These are phyloP conservation scores for Spatholobus suberectus DNA, from an alignment of 306 rosid genomes.

Conservation along the genomic window DNA sequence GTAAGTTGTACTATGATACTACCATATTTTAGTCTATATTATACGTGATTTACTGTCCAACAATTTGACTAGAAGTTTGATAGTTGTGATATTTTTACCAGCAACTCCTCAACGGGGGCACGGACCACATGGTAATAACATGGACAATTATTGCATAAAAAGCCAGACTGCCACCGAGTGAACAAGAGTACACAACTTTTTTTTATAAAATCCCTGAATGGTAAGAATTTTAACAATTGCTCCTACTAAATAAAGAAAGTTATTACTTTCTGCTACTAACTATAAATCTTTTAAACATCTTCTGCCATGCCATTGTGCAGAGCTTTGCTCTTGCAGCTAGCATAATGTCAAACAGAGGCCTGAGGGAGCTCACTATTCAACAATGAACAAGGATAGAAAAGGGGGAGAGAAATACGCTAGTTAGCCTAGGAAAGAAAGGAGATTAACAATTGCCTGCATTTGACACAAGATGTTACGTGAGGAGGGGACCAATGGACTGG, in stretches of 20 bases:
- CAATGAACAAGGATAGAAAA: background rate
- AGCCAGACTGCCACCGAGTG: background rate
- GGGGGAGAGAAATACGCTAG: background rate
- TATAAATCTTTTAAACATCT: background rate
- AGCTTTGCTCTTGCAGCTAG: background rate
- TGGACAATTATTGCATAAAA: background rate
- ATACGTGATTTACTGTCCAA: background rate
- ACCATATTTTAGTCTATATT: slow-evolving; percentile 18
- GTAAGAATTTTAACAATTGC: background rate
- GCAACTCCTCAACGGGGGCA: background rate
- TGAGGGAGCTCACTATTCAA: background rate
- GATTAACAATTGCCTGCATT: background rate
- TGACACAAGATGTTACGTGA: background rate
- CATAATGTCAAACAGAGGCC: background rate
- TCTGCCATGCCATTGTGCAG: background rate
- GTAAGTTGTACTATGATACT: background rate
- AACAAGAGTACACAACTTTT: background rate
- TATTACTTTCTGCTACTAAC: background rate
- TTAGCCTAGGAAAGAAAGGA: background rate
- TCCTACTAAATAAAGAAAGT: background rate
- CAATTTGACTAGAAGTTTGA: background rate
- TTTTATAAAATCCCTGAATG: background rate
- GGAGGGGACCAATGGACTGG: background rate
- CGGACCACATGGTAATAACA: background rate
- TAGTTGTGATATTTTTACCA: background rate